phyloP scores from a whole-genome alignment of 495 filamentous ascomycete species.

The Penicillium manginii region DNA sequence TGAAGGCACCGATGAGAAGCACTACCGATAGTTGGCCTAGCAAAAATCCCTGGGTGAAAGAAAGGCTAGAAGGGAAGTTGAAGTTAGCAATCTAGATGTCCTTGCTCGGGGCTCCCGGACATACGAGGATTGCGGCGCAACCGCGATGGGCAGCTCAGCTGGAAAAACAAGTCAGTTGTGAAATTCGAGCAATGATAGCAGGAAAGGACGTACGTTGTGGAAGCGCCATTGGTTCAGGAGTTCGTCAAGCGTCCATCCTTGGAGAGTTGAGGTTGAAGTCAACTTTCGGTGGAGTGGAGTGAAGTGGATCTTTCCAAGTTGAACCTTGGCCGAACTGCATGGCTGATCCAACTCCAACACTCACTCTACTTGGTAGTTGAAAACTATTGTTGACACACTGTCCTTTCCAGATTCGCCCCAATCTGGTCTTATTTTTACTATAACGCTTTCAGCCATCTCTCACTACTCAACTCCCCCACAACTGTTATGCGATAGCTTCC shows the following conservation, averaged over 20 bases:
- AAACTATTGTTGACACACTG: background rate
- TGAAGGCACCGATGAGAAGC: constrained; percentile 87
- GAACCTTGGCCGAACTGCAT: too few species aligned
- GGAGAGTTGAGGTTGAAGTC: constrained; percentile 14
- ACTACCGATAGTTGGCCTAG: constrained; percentile 92
- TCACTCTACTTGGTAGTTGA: too few species aligned
- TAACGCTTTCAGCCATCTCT: background rate
- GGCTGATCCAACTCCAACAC: too few species aligned
- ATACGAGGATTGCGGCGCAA: constrained; percentile 55
- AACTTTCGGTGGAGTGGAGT: constrained; percentile 15
- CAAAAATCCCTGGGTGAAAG: constrained; percentile 73
- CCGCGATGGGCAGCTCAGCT: constrained; percentile 40
- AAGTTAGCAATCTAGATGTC: constrained; percentile 19
- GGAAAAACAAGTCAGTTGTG: background rate
- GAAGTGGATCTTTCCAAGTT: background rate
- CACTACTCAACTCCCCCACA: background rate
- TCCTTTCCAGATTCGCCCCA: background rate
- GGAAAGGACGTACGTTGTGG: constrained; percentile 34
- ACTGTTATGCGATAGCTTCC: background rate
- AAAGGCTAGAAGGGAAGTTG: constrained; percentile 26
- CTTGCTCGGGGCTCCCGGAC: constrained; percentile 11
- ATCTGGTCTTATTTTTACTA: background rate
- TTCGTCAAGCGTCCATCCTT: constrained; percentile 26
- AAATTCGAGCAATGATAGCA: constrained; percentile 18
- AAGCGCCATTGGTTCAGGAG: constrained; percentile 40